Percentiles rank a stretch among this genome's conserved stretches.
Conservation (phyloP, 441 rosid species). For the Erodium texanum region DNA sequence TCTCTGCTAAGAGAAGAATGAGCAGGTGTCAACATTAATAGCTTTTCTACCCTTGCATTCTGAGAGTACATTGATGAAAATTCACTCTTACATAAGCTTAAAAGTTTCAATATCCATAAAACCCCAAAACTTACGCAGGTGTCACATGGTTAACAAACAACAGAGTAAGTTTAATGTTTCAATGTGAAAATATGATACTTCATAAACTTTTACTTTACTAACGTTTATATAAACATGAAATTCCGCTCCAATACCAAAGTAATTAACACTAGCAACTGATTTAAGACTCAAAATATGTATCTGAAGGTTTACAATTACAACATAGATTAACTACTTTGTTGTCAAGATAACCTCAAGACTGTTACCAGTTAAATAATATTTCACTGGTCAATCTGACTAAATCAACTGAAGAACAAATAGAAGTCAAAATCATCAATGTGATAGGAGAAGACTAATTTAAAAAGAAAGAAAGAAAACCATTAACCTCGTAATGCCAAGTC, state of each 20-base stretch:
- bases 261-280: neutral
- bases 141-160: neutral
- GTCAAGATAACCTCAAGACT: neutral
- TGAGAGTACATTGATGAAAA: neutral
- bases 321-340: neutral
- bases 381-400: neutral
- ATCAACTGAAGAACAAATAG: neutral
- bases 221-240: neutral
- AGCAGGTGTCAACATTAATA: constrained; percentile 13
- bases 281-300: neutral
- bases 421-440: neutral
- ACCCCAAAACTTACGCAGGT: neutral
- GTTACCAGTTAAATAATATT: neutral
- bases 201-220: neutral
- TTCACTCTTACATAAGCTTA: neutral
- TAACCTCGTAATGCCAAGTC: neutral
- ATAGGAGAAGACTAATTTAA: neutral
- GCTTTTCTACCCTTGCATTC: neutral
- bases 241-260: neutral
- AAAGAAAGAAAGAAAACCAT: neutral
- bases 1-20: constrained; percentile 37
- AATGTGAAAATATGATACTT: neutral
- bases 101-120: neutral
- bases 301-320: neutral
- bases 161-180: neutral